These are phyloP conservation scores for Chrysoporthe cubensis DNA, from an alignment of 2,329 filamentous ascomycete species.

Conservation along the genomic window DNA sequence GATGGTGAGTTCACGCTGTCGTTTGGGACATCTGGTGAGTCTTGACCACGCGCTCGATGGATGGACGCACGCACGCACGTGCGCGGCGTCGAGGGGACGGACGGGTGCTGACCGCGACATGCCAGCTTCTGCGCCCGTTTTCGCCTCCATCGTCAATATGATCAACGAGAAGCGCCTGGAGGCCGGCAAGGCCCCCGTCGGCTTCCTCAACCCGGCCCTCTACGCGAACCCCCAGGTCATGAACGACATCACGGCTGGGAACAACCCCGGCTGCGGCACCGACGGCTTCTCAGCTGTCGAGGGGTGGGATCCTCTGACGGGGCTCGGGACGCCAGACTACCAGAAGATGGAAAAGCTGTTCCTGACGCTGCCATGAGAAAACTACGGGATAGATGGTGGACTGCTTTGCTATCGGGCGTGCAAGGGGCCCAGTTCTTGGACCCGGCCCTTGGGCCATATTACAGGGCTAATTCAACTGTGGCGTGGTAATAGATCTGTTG, in stretches of 20 bases:
- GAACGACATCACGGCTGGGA: slow-evolving; percentile 11
- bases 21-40: slow-evolving; percentile 51
- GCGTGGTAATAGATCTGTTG: no score
- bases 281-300: slow-evolving; percentile 13
- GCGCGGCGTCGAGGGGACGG: not conserved
- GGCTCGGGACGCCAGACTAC: slow-evolving; percentile 14
- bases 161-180: slow-evolving; percentile 44
- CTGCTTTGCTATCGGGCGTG: no score
- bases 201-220: slow-evolving; percentile 43
- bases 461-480: no score
- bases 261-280: slow-evolving; percentile 18
- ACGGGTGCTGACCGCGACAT: not conserved
- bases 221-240: slow-evolving; percentile 32
- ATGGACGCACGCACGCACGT: not conserved
- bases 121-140: slow-evolving; percentile 39
- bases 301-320: slow-evolving; percentile 20
- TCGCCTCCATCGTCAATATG: slow-evolving; percentile 41
- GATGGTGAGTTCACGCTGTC: slow-evolving; percentile 47
- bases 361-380: slow-evolving; percentile 10
- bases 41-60: not conserved
- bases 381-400: no score
- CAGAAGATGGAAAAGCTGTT: slow-evolving; percentile 10
- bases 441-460: no score
- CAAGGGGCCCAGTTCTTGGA: no score
- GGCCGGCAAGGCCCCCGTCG: slow-evolving; percentile 40